Conservation (phyloP, 225 moss, liverwort and hornwort genomes). For the Ulota crispa region DNA sequence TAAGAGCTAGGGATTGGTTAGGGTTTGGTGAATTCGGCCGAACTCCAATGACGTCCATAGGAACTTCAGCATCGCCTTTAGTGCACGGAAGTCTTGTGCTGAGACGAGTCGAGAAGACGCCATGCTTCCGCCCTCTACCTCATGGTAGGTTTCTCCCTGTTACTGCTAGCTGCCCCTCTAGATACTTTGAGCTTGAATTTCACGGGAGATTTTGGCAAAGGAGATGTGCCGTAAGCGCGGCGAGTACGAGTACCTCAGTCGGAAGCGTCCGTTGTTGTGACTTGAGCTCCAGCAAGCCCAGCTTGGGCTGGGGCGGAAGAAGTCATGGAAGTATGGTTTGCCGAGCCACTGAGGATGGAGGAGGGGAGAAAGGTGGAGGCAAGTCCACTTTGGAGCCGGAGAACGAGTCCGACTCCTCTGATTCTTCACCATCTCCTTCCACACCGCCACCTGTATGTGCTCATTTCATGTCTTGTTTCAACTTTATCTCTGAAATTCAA, state of each 20-base stretch:
- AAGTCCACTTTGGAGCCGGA: conserved; percentile 50
- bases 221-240: conserved; percentile 23
- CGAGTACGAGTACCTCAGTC: conserved; percentile 17
- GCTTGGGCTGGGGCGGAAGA: conserved; percentile 21
- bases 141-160: conserved; percentile 36
- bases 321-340: conserved; percentile 30
- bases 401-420: conserved; percentile 39
- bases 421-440: conserved; percentile 24
- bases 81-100: conserved; percentile 22
- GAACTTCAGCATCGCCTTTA: conserved; percentile 26
- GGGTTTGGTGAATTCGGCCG: conserved; percentile 15
- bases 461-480: neutral
- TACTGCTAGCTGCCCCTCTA: conserved; percentile 29
- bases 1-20: neutral
- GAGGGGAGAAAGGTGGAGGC: conserved; percentile 47
- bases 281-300: conserved; percentile 22
- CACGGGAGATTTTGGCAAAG: conserved; percentile 9
- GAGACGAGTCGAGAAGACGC: conserved; percentile 19
- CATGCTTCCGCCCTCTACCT: conserved; percentile 30
- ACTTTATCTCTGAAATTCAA: neutral
- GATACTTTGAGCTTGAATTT: conserved; percentile 25
- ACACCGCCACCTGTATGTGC: conserved; percentile 37
- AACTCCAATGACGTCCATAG: conserved; percentile 41
- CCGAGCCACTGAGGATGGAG: conserved; percentile 36
- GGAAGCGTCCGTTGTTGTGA: conserved; percentile 21